Evolutionary conservation across 176 grass and related monocot genomes (phyloP).

Genomic region (Aegilops tauschii): DNA sequence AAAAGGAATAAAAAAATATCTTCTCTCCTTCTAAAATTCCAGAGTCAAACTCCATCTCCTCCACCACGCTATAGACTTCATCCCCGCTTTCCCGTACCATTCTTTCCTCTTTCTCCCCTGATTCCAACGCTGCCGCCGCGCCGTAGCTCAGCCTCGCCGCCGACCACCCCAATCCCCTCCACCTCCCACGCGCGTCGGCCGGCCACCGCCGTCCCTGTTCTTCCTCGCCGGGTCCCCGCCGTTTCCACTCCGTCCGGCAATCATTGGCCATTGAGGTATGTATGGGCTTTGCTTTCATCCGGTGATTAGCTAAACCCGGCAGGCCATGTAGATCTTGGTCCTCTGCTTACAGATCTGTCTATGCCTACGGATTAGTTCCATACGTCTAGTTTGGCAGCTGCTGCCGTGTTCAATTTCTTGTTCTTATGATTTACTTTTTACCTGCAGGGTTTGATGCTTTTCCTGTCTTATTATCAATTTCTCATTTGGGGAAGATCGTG

Average conservation of each 20-base stretch:
- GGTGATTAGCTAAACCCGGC: background rate
- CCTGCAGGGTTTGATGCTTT: constrained; percentile 30
- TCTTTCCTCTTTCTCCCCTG: constrained; percentile 8
- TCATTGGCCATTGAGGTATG: constrained; percentile 13
- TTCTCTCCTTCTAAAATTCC: background rate
- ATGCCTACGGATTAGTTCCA: background rate
- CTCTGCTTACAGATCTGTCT: background rate
- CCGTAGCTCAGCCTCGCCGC: background rate
- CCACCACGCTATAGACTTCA: background rate
- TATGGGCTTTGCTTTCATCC: background rate
- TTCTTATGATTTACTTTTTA: constrained; percentile 19
- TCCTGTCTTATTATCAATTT: constrained; percentile 5
- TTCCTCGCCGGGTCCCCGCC: background rate
- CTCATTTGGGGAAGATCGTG: background rate
- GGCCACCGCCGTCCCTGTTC: background rate
- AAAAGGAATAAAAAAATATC: background rate
- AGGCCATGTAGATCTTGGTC: background rate
- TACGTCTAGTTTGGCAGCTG: background rate
- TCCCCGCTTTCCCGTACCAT: constrained; percentile 1
- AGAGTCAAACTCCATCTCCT: background rate
- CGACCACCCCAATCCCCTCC: background rate
- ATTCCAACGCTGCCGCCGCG: background rate
- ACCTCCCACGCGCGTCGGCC: background rate
- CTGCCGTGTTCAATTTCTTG: background rate
- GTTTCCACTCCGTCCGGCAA: background rate